Evolutionary conservation across 2,329 filamentous ascomycete species (phyloP).

Genomic region (Graphium sp.): DNA sequence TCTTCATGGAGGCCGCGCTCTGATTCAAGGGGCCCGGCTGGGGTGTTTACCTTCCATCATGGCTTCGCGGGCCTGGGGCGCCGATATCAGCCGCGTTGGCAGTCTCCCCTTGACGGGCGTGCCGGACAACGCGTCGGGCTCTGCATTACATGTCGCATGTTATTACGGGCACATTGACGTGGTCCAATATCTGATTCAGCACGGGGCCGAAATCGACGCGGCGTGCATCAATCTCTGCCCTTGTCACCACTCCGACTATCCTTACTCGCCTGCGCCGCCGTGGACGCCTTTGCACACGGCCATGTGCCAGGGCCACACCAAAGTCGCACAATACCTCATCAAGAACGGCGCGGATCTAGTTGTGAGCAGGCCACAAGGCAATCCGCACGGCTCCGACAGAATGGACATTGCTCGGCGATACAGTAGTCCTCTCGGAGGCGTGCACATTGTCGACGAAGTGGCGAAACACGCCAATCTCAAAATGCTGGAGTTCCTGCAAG

Average conservation of each 20-base stretch:
- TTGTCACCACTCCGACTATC: constrained; percentile 3
- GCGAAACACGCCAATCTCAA: background rate
- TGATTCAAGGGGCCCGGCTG: constrained; percentile 1
- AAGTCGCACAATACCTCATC: constrained; percentile 3
- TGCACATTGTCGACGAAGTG: constrained; percentile 2
- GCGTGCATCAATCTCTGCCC: constrained; percentile 1
- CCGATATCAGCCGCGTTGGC: background rate
- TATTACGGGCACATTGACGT: constrained; percentile 1
- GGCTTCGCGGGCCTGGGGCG: constrained; percentile 2
- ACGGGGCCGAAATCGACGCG: constrained; percentile 1
- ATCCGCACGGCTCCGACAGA: no score
- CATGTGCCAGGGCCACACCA: constrained; percentile 1
- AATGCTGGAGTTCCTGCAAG: constrained; percentile 2
- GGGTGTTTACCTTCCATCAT: constrained; percentile 1
- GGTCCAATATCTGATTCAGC: constrained; percentile 2
- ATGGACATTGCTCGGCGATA: background rate
- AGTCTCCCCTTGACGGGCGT: constrained; percentile 1
- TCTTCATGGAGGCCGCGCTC: constrained; percentile 1
- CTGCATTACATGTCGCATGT: constrained; percentile 3
- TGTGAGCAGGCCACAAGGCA: constrained; percentile 2
- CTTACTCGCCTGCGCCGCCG: constrained; percentile 2
- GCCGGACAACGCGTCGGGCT: background rate
- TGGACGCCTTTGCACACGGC: constrained; percentile 3
- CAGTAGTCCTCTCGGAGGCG: background rate
- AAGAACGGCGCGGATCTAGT: background rate